Evolutionary conservation across 306 rosid genomes (phyloP).

Genomic region (Gynostemma pentaphyllum): DNA sequence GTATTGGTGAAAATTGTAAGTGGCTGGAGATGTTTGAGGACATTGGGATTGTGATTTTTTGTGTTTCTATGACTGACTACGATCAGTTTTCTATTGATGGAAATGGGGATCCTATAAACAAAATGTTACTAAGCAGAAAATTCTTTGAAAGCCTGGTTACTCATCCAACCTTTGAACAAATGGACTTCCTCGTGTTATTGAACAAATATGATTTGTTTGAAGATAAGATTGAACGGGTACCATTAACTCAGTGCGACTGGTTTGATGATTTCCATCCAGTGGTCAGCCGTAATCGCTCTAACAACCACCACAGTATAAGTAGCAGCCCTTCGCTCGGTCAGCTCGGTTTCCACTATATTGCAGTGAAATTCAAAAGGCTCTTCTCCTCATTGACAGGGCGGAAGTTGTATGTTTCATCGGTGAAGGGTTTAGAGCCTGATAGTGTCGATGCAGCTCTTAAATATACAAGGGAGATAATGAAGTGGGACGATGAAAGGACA

Average conservation of each 20-base stretch:
- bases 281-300: conserved; percentile 38
- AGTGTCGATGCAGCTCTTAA: conserved; percentile 76
- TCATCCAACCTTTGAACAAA: conserved; percentile 79
- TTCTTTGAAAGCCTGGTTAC: conserved; percentile 73
- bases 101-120: conserved; percentile 55
- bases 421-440: conserved; percentile 61
- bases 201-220: conserved; percentile 77
- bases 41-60: conserved; percentile 77
- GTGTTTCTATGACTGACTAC: conserved; percentile 80
- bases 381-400: conserved; percentile 64
- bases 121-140: conserved; percentile 64
- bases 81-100: conserved; percentile 61
- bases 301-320: conserved; percentile 36
- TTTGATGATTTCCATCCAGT: conserved; percentile 73
- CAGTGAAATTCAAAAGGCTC: conserved; percentile 81
- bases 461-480: conserved; percentile 77
- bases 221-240: conserved; percentile 59
- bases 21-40: conserved; percentile 99
- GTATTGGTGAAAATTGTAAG: conserved; percentile 89
- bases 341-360: conserved; percentile 61
- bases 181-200: conserved; percentile 79
- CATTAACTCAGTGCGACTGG: conserved; percentile 72
- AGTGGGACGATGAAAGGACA: conserved; percentile 81
- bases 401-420: conserved; percentile 66
- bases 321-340: conserved; percentile 58